Base-by-base conservation (phyloP, 208 protist species). In the Crithidia fasciculata region DNA sequence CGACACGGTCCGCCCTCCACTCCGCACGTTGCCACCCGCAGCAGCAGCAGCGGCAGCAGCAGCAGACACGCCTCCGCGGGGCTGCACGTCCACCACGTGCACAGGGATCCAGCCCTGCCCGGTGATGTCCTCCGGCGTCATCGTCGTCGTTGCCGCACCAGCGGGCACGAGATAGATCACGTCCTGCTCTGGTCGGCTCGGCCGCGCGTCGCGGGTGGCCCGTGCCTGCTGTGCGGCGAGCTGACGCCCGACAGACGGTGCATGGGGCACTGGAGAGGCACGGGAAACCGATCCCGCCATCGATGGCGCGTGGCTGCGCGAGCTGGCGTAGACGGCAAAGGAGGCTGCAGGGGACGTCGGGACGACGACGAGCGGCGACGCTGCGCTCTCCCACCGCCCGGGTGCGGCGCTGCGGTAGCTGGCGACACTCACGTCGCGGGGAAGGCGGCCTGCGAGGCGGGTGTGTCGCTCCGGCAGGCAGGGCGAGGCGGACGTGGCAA, bases 91-190 rank as follows among this genome's bases (percentile, higher is more conserved):
- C 63, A 77, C 72, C 10, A 79, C 47, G 57, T 80, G 78, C 40
- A 88, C 73, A 13, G 83, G 83, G 56, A 82, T 69, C 83, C 83
- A 88, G 6, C 83, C 83, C 56, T 70, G 62, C 10, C 9, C 47
- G 8, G 73, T 63, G 50, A 88, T 72, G 39, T 81, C 83, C 16
- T 78, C 71, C 10, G 74, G 45, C 10, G 76, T 81, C 59, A 87
- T 47, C n/a, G 65, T 76, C 13, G 45, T 28, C 16, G 69, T 73
- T 19, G 71, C 64, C n/a, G 72, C 56, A 45, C 50, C 68, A 19
- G 60, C 37, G 18, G 74, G 68, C 8, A 80, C 64, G 13, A 80
- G 67, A 55, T 80, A 80, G 54, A 80, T 71, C 47, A 74, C 53
- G 43, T 80, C 74, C 45, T 74, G 60, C 13, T 80, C 68, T 2